Evolutionary conservation across 1,284 basidiomycete genomes (phyloP).

Genomic region (Exobasidium rhododendri): DNA sequence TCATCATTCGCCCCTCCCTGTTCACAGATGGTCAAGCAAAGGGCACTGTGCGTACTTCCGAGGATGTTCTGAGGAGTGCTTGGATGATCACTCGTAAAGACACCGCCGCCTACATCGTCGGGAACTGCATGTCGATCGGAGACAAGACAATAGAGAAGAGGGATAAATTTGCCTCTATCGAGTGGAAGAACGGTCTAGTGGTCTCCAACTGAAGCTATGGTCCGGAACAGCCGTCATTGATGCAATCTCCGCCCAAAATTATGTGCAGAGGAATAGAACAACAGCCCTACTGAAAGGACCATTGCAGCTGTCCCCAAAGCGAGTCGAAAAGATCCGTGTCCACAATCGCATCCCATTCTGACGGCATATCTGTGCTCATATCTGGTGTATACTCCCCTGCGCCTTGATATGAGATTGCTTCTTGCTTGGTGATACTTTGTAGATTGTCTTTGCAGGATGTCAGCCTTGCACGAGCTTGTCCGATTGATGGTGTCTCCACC

Average conservation of each 20-base stretch:
- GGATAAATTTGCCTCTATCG: not conserved
- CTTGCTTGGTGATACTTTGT: not conserved
- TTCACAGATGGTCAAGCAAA: slow-evolving; percentile 1
- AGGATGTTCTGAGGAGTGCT: not conserved
- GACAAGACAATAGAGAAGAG: not conserved
- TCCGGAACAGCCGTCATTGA: too few relatives aligned
- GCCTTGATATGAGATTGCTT: not conserved
- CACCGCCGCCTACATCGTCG: not conserved
- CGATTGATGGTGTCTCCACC: not conserved
- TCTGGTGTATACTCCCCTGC: not conserved
- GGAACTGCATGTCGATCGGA: not conserved
- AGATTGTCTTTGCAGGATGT: not conserved
- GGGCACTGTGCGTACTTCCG: not conserved
- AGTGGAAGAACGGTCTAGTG: not conserved
- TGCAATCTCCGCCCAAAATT: too few relatives aligned
- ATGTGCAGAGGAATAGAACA: too few relatives aligned
- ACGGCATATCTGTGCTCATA: not conserved
- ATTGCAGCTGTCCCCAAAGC: not conserved
- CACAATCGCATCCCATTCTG: not conserved
- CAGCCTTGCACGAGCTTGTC: not conserved
- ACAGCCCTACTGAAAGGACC: not conserved
- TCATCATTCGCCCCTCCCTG: not conserved
- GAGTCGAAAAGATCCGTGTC: not conserved
- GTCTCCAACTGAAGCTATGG: slow-evolving; percentile 3
- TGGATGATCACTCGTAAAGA: not conserved